Evolutionary conservation across 129 eudicot species (phyloP), one percentile per base, ranked within the genome.

Genomic region (Centrapalus pauciflorus): DNA sequence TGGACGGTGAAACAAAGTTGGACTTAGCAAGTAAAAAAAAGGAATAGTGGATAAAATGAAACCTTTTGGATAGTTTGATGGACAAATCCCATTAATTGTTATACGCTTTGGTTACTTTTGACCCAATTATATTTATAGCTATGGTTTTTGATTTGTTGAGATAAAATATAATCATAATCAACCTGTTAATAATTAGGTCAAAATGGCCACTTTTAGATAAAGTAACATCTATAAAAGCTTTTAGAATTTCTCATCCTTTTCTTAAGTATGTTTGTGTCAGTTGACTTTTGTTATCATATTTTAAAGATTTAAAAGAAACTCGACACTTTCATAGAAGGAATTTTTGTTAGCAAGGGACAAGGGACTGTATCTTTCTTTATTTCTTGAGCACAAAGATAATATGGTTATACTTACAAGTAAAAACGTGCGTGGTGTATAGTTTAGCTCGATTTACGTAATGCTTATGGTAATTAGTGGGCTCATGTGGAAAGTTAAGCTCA

Each of bases 331-430:
- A 11, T 38, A 38, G 23, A 16, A 25, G 28, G 28, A 55, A 69
- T 38, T 25, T 33, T 69, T 37, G 74, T 69, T 69, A 55, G 65
- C 26, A 35, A 37, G 50, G 9, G 54, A 45, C n/a, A n/a, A n/a
- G n/a, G n/a, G n/a, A n/a, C n/a, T n/a, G n/a, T n/a, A n/a, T n/a
- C n/a, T n/a, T n/a, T n/a, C n/a, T n/a, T n/a, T n/a, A n/a, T 38
- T 5, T 38, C 13, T 38, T 38, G 46, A 38, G 46, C 16, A 38
- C 46, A 38, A 38, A 14, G 46, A 38, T 38, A 38, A 1, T 17
- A 40, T 11, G 16, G 46, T 38, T 38, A 38, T 11, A 3, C 46
- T 38, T 38, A 35, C 43, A 35, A 35, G 13, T 35, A 9, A 13
- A 35, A 35, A 13, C 11, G 43, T 35, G 43, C 43, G 11, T 35